Conservation (phyloP, 345 rosid genomes). For the Balakata baccata region DNA sequence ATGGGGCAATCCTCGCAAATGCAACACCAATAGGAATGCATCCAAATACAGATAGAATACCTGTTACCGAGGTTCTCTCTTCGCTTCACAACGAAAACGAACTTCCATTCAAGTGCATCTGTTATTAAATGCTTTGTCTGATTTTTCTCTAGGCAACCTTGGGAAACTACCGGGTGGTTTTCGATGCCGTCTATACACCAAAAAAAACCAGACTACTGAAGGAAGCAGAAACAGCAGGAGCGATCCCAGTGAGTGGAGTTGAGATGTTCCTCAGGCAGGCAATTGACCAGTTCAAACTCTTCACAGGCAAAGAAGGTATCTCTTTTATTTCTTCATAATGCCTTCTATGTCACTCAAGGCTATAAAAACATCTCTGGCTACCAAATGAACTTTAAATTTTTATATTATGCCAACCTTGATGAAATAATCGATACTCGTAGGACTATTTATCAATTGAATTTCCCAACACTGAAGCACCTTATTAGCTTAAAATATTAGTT, state of each 20-base stretch:
- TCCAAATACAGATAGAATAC: conserved; percentile 45
- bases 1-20: conserved; percentile 59
- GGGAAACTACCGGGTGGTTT: conserved; percentile 42
- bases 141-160: conserved; percentile 35
- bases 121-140: neutral
- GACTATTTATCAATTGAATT: no score
- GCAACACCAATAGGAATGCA: conserved; percentile 68
- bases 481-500: no score
- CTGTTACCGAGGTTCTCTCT: conserved; percentile 45
- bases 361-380: no score
- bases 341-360: neutral
- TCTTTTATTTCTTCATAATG: neutral
- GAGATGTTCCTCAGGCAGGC: conserved; percentile 72
- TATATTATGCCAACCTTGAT: no score
- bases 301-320: conserved; percentile 49
- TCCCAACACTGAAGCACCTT: no score
- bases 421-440: no score
- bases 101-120: neutral
- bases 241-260: conserved; percentile 51
- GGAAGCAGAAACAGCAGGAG: conserved; percentile 56
- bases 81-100: neutral
- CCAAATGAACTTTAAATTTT: no score
- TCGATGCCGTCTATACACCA: conserved; percentile 60
- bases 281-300: conserved; percentile 51
- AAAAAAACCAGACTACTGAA: conserved; percentile 52